These are phyloP conservation scores for Mycena vitilis DNA, from an alignment of 768 basidiomycete species.

Conservation along the genomic window DNA sequence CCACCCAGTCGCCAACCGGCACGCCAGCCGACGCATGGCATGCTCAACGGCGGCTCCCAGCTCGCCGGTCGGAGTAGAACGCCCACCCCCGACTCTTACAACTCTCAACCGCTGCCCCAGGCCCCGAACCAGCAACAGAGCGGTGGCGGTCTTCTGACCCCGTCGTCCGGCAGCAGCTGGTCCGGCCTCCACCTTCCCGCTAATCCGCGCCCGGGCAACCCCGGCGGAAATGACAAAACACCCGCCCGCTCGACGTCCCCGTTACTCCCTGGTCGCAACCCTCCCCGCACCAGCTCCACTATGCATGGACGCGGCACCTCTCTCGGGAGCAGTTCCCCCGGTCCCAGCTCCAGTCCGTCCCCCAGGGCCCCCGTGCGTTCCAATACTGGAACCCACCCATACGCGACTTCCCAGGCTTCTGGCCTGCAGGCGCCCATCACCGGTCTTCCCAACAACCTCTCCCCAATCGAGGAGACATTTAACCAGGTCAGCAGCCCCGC, in stretches of 20 bases:
- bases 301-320: slow-evolving; percentile 63
- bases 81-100: slow-evolving; percentile 64
- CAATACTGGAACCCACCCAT: slow-evolving; percentile 60
- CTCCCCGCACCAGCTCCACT: slow-evolving; percentile 41
- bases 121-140: slow-evolving; percentile 51
- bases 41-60: slow-evolving; percentile 45
- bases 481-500: slow-evolving; percentile 47
- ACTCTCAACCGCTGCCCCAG: slow-evolving; percentile 55
- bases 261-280: slow-evolving; percentile 49
- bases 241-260: slow-evolving; percentile 57
- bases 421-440: slow-evolving; percentile 47
- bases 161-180: slow-evolving; percentile 56
- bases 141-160: slow-evolving; percentile 50
- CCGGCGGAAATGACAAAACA: slow-evolving; percentile 52
- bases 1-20: slow-evolving; percentile 52
- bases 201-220: slow-evolving; percentile 69
- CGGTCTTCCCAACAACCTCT: slow-evolving; percentile 59
- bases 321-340: slow-evolving; percentile 56
- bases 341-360: slow-evolving; percentile 45
- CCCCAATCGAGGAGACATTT: slow-evolving; percentile 81
- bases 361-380: slow-evolving; percentile 60
- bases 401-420: slow-evolving; percentile 65
- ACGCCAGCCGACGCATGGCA: slow-evolving; percentile 38
- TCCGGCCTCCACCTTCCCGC: slow-evolving; percentile 66
- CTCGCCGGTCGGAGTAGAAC: slow-evolving; percentile 54